Evolutionary conservation across 1,139 yeast genomes (phyloP), one percentile per base, ranked within the genome.

Genomic region (Lipomyces yarrowii): DNA sequence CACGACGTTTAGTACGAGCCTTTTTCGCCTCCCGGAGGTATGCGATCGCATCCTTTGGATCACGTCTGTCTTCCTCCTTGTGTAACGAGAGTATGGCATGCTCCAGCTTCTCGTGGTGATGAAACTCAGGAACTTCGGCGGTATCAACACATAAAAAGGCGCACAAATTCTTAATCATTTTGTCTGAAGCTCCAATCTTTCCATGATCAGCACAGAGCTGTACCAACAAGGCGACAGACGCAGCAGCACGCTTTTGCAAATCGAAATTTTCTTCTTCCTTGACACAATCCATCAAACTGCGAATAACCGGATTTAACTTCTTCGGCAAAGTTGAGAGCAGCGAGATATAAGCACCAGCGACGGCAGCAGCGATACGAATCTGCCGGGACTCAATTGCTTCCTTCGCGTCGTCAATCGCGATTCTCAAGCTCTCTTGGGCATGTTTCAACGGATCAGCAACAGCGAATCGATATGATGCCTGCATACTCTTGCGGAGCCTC

Each of bases 101-200:
- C 42, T 79, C 83, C 66, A 83, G 82, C 13, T 79, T 79, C 59
- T 85, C 84, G 74, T 91, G 90, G 60, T 90, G 89, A 42, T 83
- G 83, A 74, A 91, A 94, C 74, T 92, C 98, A 2, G 99, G 99
- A 48, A 94, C 98, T 76, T 93, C 98, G 5, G 96, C 86, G 0
- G 97, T 91, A 76, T 94, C 99, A 55, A 93, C 98, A 80, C 99
- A 94, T 60, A 94, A 77, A 75, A 94, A 94, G 0, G 96, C 97
- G 78, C 98, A 91, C 64, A 96, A 80, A 74, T 96, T 96, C 75
- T 91, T 93, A 62, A 91, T 86, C 71, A 94, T 89, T 75, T 94
- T 96, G 73, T 91, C 96, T 2, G 94, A 88, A 2, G 96, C 96
- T 55, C 87, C 87, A 26, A 77, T 77, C 73, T 93, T 92, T 11